phyloP scores from a whole-genome alignment of 371 early-diverging fungal species.

The Phascolomyces articulosus region DNA sequence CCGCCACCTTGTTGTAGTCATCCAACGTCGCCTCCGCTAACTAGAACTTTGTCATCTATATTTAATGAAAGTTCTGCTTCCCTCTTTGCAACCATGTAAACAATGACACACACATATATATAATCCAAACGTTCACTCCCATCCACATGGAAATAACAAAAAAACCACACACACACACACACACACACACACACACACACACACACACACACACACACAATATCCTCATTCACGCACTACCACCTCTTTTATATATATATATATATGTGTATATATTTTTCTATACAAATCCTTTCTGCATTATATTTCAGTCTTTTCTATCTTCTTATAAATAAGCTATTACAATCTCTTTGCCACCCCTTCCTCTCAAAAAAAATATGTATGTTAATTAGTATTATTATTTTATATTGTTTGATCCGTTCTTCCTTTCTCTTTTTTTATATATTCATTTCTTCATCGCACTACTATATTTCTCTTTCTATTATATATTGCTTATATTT shows the following conservation, averaged over 20 bases:
- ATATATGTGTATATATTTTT: neutral
- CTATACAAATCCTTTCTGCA: neutral
- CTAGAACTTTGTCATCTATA: neutral
- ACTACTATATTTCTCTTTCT: neutral
- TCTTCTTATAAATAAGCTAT: neutral
- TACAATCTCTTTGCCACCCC: neutral
- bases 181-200: neutral
- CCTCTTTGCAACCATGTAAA: slow-evolving; percentile 6
- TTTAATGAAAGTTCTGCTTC: slow-evolving; percentile 6
- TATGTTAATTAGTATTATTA: neutral
- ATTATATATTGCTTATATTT: neutral
- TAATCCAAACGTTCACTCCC: neutral
- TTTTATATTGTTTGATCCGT: neutral
- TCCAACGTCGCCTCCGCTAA: neutral
- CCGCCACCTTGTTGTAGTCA: neutral
- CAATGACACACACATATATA: neutral
- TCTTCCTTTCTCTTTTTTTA: neutral
- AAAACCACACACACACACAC: neutral
- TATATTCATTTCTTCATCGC: neutral
- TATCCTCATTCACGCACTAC: too few relatives aligned
- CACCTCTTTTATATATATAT: neutral
- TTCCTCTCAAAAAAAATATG: neutral
- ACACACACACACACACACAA: too few relatives aligned
- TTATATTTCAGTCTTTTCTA: neutral
- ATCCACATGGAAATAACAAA: too few relatives aligned